A percentile compares a stretch with the other conserved stretches of the same genome.
Conservation (phyloP, 1,284 basidiomycete species). For the Papiliotrema fonsecae region DNA sequence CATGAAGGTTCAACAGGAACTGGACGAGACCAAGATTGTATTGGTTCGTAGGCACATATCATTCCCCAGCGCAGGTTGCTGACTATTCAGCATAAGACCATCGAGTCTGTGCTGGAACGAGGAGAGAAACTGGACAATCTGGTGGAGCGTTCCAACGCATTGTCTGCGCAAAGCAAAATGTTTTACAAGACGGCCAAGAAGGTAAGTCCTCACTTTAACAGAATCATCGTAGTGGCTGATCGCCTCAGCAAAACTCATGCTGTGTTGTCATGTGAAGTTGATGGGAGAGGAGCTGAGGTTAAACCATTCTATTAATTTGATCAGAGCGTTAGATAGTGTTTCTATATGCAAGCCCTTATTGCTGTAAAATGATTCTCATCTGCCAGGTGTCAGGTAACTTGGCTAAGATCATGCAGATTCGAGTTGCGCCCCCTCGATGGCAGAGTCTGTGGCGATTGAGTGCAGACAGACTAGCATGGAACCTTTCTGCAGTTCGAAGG, state of each 20-base stretch:
- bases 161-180: slow-evolving; percentile 89
- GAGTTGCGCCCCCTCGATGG: too few species aligned
- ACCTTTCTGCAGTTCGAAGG: too few species aligned
- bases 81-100: slow-evolving; percentile 83
- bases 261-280: slow-evolving; percentile 54
- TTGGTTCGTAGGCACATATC: slow-evolving; percentile 56
- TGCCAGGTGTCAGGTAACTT: too few species aligned
- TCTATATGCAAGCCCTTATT: too few species aligned
- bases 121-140: slow-evolving; percentile 97
- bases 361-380: too few species aligned
- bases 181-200: slow-evolving; percentile 93
- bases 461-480: too few species aligned
- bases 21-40: slow-evolving; percentile 99
- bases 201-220: slow-evolving; percentile 50
- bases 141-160: slow-evolving; percentile 86
- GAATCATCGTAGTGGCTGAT: background rate
- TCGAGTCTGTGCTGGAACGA: slow-evolving; percentile 91
- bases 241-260: slow-evolving; percentile 64
- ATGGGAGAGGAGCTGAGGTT: too few species aligned
- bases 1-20: slow-evolving; percentile 96
- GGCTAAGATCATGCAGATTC: too few species aligned
- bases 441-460: too few species aligned
- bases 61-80: background rate
- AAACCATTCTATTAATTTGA: too few species aligned
- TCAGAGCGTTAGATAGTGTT: too few species aligned